These are phyloP conservation scores for Entomortierella lignicola DNA, from an alignment of 192 early-diverging fungal genomes.

Conservation along the genomic window DNA sequence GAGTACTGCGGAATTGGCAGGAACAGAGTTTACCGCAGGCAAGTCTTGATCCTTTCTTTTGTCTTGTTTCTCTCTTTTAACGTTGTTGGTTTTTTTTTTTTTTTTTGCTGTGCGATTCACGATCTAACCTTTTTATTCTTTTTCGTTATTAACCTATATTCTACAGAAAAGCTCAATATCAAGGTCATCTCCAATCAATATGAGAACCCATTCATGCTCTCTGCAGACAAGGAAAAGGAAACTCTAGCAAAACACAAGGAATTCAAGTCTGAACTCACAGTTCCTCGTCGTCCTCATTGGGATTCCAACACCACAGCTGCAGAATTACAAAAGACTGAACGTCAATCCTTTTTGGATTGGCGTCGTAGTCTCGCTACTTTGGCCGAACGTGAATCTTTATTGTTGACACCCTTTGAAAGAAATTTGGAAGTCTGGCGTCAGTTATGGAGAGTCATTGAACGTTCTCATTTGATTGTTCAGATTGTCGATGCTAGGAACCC, in stretches of 20 bases:
- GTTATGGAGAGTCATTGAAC: conserved; percentile 98
- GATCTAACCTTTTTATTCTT: background rate
- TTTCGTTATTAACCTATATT: background rate
- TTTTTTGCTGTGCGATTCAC: background rate
- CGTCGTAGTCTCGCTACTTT: conserved; percentile 87
- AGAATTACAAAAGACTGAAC: conserved; percentile 84
- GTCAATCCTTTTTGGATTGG: conserved; percentile 93
- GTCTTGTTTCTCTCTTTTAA: background rate
- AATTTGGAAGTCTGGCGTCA: conserved; percentile 99
- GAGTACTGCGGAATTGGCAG: conserved; percentile 93
- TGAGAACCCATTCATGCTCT: conserved; percentile 87
- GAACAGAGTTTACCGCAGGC: conserved; percentile 92
- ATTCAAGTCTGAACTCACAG: conserved; percentile 78
- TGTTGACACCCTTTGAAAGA: conserved; percentile 98
- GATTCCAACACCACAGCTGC: conserved; percentile 82
- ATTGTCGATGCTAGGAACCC: conserved; percentile 99
- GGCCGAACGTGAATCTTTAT: conserved; percentile 91
- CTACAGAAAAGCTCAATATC: conserved; percentile 81
- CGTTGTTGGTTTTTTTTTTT: too few relatives aligned
- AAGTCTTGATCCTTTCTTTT: conserved; percentile 9
- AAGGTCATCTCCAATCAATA: conserved; percentile 79
- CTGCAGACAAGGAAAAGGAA: conserved; percentile 80
- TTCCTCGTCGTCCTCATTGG: conserved; percentile 93
- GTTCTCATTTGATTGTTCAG: conserved; percentile 95
- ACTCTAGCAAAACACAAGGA: conserved; percentile 81